Percentiles rank a stretch among this genome's conserved stretches.
Evolutionary conservation across 345 rosid species (phyloP).

Genomic region (Carallia pectinifolia): DNA sequence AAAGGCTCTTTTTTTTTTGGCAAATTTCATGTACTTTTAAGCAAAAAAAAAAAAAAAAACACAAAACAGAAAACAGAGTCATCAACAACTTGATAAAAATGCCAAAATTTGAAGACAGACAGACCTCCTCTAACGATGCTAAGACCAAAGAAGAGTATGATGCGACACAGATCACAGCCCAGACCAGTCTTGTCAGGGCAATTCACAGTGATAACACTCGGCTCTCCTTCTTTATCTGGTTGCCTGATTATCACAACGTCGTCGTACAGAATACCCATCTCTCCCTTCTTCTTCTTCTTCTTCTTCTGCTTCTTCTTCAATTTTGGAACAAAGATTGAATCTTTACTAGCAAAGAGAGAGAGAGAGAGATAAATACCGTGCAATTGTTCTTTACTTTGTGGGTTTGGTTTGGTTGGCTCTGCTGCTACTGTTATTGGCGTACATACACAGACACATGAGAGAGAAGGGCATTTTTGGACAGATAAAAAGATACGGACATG

Average conservation of each 20-base stretch:
- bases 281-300: constrained; percentile 7
- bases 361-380: background rate
- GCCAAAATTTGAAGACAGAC: background rate
- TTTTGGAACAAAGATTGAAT: background rate
- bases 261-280: constrained; percentile 77
- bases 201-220: constrained; percentile 69
- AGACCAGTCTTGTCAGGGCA: constrained; percentile 98
- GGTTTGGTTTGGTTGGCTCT: background rate
- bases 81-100: background rate
- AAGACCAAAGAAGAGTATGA: constrained; percentile 89
- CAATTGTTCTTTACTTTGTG: background rate
- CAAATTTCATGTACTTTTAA: too few species aligned
- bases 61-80: background rate
- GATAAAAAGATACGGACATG: background rate
- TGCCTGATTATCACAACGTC: constrained; percentile 77
- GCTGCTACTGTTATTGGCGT: background rate
- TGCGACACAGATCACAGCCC: constrained; percentile 89
- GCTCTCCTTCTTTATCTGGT: constrained; percentile 75
- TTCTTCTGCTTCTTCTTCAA: background rate
- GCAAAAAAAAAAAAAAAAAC: too few species aligned
- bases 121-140: constrained; percentile 86
- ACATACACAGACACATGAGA: background rate
- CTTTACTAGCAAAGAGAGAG: background rate
- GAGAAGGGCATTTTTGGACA: background rate
- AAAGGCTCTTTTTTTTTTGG: too few species aligned